Evolutionary conservation across 2,329 filamentous ascomycete species (phyloP), one percentile per base, ranked within the genome.

Genomic region (Fusarium lyarnte): DNA sequence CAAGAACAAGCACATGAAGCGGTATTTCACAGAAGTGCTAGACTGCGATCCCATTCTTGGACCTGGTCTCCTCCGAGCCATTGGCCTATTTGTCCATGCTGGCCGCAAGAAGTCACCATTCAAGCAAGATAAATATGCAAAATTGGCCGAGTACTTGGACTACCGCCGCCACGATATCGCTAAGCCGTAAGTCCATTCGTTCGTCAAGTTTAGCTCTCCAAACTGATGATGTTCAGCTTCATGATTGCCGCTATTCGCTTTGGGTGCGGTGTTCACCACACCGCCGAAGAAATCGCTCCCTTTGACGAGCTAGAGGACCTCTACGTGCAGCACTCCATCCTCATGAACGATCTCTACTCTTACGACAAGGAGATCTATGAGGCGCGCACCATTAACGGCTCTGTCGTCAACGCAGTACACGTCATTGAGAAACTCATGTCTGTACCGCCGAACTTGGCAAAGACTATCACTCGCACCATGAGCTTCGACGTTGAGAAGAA

Each of bases 281-380:
- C 52, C 4, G 36, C 25, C 5, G 38, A 69, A 9, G 65, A 69
- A 25, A 25, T 54, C 6, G 45, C 51, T 19, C 65, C 65, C 9
- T 46, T 69, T 11, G 33, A 54, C 8, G 52, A 69, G 27, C 19
- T 69, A 2, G 33, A 60, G 3, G 65, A 69, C n/a, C 65, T 69
- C 13, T 69, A 58, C 12, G 59, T 64, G 8, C 23, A 27, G 2
- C 66, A 69, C 27, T 58, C 58, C 2, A 64, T 64, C 3, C 39
- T 69, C 3, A 54, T 64, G 25, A 69, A 69, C 21, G 66, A 69
- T 33, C 31, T 69, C 11, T 69, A 69, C 33, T 69, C 66, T 4
- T 69, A 69, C 6, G 66, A 69, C 10, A 69, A 69, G 58, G 66
- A 69, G 41, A 42, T 69, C 7, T 31, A 69, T 19, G 66, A 69